These are phyloP conservation scores for Citrus inodora DNA, from an alignment of 345 rosid genomes.

Conservation along the genomic window DNA sequence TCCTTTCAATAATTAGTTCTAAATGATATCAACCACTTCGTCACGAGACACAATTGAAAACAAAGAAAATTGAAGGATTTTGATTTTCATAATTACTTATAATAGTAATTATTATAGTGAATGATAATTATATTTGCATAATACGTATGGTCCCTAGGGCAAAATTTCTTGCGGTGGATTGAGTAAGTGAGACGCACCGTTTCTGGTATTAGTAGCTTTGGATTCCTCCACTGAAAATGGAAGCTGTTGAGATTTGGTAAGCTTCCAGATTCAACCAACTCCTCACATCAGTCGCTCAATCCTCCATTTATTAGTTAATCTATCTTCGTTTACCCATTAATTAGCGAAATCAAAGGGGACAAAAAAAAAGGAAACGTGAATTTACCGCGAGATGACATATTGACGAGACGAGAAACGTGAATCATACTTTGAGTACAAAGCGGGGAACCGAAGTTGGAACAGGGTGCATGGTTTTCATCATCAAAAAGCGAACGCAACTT, in stretches of 20 bases:
- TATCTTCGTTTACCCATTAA: background rate
- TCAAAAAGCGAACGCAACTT: background rate
- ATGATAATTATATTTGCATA: background rate
- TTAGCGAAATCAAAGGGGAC: background rate
- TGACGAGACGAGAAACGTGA: background rate
- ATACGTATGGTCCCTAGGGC: background rate
- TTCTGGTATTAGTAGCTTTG: slow-evolving; percentile 5
- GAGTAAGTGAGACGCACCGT: slow-evolving; percentile 8
- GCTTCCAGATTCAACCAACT: slow-evolving; percentile 1
- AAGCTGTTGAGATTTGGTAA: slow-evolving; percentile 24
- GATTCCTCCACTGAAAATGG: slow-evolving; percentile 17
- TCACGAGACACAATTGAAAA: too few species aligned
- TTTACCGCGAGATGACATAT: slow-evolving; percentile 10
- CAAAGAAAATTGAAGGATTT: too few species aligned
- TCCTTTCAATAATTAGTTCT: background rate
- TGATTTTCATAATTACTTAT: too few species aligned
- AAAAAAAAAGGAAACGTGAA: background rate
- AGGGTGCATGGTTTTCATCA: slow-evolving; percentile 16
- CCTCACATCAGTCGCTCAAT: background rate
- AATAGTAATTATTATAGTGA: too few species aligned
- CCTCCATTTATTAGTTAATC: background rate
- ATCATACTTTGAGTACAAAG: slow-evolving; percentile 4
- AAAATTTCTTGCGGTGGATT: background rate
- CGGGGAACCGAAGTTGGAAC: background rate
- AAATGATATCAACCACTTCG: slow-evolving; percentile 1